phyloP scores from a whole-genome alignment of 2,329 filamentous ascomycete species.

The Calonectria pauciramosa region DNA sequence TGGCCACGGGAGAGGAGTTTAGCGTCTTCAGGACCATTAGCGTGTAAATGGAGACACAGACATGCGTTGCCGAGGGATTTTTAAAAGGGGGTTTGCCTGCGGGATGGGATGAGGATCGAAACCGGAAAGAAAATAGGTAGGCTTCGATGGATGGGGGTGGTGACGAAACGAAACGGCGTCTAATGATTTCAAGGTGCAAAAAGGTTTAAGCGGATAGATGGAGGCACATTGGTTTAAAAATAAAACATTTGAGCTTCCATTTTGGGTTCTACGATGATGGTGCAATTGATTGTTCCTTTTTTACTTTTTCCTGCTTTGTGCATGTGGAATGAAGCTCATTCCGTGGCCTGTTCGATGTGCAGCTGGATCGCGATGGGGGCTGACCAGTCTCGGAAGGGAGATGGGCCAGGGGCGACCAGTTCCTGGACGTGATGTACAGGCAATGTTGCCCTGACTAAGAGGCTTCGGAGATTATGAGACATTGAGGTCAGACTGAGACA shows the following conservation, averaged over 20 bases:
- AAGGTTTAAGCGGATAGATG: constrained; percentile 1
- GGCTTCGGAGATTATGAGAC: not conserved
- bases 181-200: constrained; percentile 8
- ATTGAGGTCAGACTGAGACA: not conserved
- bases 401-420: not conserved
- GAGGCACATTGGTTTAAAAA: not conserved
- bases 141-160: not conserved
- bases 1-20: constrained; percentile 93
- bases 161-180: constrained; percentile 4
- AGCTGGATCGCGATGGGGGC: not conserved
- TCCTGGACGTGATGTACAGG: not conserved
- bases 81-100: not conserved
- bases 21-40: constrained; percentile 88
- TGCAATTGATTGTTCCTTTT: not conserved
- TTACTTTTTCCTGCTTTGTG: too few relatives aligned
- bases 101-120: not conserved
- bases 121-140: not conserved
- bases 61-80: not conserved
- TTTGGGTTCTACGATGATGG: not conserved
- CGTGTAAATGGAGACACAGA: constrained; percentile 64
- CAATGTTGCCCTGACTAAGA: not conserved
- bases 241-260: not conserved
- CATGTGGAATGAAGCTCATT: not conserved
- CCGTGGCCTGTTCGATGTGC: not conserved
- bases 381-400: not conserved